Base-by-base conservation (phyloP, 2,329 filamentous ascomycete genomes). In the Colletotrichum filicis region DNA sequence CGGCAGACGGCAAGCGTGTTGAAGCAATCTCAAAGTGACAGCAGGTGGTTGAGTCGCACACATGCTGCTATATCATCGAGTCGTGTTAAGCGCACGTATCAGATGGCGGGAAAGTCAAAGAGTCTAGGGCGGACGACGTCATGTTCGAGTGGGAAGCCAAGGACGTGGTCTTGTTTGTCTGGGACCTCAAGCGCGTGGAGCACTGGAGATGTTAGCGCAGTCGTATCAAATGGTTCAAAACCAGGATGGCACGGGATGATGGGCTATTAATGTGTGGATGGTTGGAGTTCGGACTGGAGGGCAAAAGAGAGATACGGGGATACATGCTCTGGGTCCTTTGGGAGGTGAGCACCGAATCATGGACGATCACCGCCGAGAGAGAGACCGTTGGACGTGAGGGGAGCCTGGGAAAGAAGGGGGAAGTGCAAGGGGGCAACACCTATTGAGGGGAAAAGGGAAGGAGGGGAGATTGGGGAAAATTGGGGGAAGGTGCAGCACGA, bases 11-110 rank as follows among this genome's bases (percentile, higher is more conserved):
- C 28, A 19, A 28, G 19, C 56, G 56, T 22, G 8, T 22, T 62
- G 37, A 52, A 68, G 68, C 64, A 58, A 30, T 53, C 30, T 49
- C 30, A 24, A 11, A 16, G 14, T n/a, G 60, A 28, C 14, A 30
- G 24, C 24, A 30, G 19, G 6, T 9, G 42, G 19, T 49, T 49
- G n/a, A 19, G n/a, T 11, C 35, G 30, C 16, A 65, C n/a, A 42
- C 6, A 35, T 5, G 11, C n/a, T n/a, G 37, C n/a, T n/a, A 49
- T 61, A 59, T 46, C 55, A n/a, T 42, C 66, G 28, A 49, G 30
- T 73, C 26, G 26, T 52, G 46, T 49, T 73, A 73, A 70, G 70
- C 70, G 70, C 70, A 70, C 70, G 60, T 73, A 73, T 73, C 12
- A 65, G 60, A 73, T 49, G 16, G 46, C 55, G 35, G 46, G 60